Percentiles rank a stretch among this genome's conserved stretches.
Conservation (phyloP, 2,329 filamentous ascomycete species). For the Cadophora sp. region DNA sequence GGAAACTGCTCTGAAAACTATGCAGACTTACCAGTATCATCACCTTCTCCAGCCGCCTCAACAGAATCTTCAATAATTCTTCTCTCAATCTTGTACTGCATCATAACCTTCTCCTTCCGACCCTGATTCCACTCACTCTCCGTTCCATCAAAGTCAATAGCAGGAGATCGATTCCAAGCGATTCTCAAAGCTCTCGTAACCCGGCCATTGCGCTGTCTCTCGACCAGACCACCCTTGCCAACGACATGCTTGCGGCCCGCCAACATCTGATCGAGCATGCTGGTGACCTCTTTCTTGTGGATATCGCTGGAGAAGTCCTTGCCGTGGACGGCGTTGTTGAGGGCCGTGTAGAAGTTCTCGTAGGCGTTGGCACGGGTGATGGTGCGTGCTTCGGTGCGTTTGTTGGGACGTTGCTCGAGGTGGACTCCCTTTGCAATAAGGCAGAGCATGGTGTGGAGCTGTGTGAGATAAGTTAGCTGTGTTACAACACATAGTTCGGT, state of each 20-base stretch:
- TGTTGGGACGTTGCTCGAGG: slow-evolving; percentile 33
- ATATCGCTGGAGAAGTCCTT: slow-evolving; percentile 36
- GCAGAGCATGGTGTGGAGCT: slow-evolving; percentile 41
- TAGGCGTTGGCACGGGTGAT: slow-evolving; percentile 26
- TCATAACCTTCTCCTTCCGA: slow-evolving; percentile 28
- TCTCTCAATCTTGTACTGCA: slow-evolving; percentile 10
- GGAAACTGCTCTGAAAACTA: no score
- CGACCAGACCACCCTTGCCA: slow-evolving; percentile 36
- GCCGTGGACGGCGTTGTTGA: slow-evolving; percentile 44
- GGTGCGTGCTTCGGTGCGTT: slow-evolving; percentile 29
- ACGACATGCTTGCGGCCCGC: slow-evolving; percentile 37
- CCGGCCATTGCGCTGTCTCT: slow-evolving; percentile 33
- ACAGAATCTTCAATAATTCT: slow-evolving; percentile 5
- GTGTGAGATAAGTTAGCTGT: neutral
- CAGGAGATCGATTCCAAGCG: slow-evolving; percentile 38
- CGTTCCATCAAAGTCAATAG: slow-evolving; percentile 36
- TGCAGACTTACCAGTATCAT: slow-evolving; percentile 2
- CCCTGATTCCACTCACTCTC: slow-evolving; percentile 38
- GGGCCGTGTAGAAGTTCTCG: slow-evolving; percentile 40
- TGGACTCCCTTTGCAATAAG: slow-evolving; percentile 40
- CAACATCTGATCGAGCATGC: slow-evolving; percentile 41
- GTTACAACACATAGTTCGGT: neutral
- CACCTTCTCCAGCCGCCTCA: neutral
- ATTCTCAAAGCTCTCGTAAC: slow-evolving; percentile 42
- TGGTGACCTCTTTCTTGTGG: slow-evolving; percentile 38